Evolutionary conservation across 2,329 filamentous ascomycete genomes (phyloP).

Genomic region (Tolypocladium amazonense): DNA sequence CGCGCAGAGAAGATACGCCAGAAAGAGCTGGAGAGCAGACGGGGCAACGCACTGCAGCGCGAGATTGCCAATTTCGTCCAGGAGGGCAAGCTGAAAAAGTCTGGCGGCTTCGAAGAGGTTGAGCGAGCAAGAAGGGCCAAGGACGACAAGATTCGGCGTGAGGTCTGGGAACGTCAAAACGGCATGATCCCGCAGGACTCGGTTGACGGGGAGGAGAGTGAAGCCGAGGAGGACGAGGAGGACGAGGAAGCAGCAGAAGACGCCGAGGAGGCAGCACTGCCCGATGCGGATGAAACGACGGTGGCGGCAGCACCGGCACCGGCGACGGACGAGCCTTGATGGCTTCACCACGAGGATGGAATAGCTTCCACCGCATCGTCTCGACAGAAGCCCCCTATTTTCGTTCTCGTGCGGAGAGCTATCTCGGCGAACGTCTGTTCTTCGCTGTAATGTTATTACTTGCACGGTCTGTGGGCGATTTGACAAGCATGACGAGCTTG

Average conservation of each 20-base stretch:
- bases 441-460: background rate
- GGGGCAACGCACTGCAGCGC: slow-evolving; percentile 67
- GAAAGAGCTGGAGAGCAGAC: slow-evolving; percentile 72
- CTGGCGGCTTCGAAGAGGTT: slow-evolving; percentile 86
- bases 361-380: background rate
- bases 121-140: slow-evolving; percentile 75
- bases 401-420: background rate
- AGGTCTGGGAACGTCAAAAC: slow-evolving; percentile 62
- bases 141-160: slow-evolving; percentile 75
- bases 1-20: slow-evolving; percentile 87
- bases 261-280: slow-evolving; percentile 1
- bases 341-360: background rate
- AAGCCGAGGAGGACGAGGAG: slow-evolving; percentile 13
- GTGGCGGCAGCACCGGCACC: background rate
- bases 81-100: slow-evolving; percentile 90
- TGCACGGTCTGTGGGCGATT: background rate
- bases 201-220: slow-evolving; percentile 21
- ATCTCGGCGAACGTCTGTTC: background rate
- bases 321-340: background rate
- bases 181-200: slow-evolving; percentile 37
- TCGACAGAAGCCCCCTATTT: background rate
- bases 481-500: background rate
- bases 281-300: background rate
- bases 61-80: slow-evolving; percentile 79
- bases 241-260: slow-evolving; percentile 3